Conservation (phyloP, 495 filamentous ascomycete species). For the Penicillium daleae region DNA sequence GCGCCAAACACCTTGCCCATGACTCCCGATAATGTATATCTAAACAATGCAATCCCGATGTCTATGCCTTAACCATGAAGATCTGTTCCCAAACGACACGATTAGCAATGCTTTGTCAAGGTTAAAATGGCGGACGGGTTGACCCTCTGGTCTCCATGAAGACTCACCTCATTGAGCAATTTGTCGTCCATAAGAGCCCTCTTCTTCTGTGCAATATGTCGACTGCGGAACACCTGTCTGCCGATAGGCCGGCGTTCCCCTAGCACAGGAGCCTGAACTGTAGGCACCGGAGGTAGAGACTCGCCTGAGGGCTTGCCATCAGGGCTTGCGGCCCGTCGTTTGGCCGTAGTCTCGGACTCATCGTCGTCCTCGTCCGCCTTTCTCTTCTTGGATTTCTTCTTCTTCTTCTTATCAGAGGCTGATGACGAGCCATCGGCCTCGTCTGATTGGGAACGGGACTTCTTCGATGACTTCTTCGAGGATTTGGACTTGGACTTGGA, state of each 20-base stretch:
- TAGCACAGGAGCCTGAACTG: slow-evolving; percentile 31
- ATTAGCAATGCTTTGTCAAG: background rate
- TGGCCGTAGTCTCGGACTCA: slow-evolving; percentile 8
- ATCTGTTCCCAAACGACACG: slow-evolving; percentile 52
- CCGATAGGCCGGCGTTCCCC: slow-evolving; percentile 51
- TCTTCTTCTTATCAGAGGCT: slow-evolving; percentile 35
- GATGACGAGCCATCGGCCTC: slow-evolving; percentile 22
- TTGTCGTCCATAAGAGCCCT: slow-evolving; percentile 70
- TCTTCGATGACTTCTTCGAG: slow-evolving; percentile 21
- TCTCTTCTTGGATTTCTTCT: slow-evolving; percentile 55
- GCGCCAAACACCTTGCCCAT: slow-evolving; percentile 18
- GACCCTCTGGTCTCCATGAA: background rate
- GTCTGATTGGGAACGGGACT: slow-evolving; percentile 22
- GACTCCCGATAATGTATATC: slow-evolving; percentile 3
- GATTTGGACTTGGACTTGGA: slow-evolving; percentile 30
- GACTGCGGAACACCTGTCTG: slow-evolving; percentile 65
- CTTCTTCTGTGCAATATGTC: slow-evolving; percentile 80
- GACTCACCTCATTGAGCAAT: slow-evolving; percentile 74
- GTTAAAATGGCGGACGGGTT: background rate
- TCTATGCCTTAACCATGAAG: slow-evolving; percentile 68
- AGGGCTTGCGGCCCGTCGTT: background rate
- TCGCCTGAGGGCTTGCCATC: slow-evolving; percentile 17
- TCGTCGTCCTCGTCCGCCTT: slow-evolving; percentile 46
- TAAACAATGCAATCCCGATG: slow-evolving; percentile 12
- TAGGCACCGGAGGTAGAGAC: slow-evolving; percentile 20